Percentiles rank a stretch among this genome's conserved stretches.
Conservation (phyloP, 139 green algal species). For the Closterium sp. region DNA sequence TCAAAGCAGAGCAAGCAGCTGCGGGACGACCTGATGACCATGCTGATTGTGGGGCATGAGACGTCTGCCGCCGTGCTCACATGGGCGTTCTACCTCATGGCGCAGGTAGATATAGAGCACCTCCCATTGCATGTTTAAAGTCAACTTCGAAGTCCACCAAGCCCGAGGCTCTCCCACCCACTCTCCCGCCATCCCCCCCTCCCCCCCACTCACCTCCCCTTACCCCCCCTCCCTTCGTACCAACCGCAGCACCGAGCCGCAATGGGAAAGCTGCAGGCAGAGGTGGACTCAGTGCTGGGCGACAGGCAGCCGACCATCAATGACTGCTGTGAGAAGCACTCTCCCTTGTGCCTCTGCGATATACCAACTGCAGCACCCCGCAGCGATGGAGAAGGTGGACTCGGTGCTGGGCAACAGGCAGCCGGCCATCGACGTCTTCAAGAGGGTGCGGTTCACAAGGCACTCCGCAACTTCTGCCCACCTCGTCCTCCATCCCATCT, state of each 20-base stretch:
- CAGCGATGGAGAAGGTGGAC: slow-evolving; percentile 66
- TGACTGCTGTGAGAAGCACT: slow-evolving; percentile 39
- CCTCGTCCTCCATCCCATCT: not conserved
- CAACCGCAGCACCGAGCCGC: not conserved
- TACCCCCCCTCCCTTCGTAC: no score
- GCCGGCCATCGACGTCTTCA: slow-evolving; percentile 54
- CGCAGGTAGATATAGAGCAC: slow-evolving; percentile 55
- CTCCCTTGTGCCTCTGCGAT: not conserved
- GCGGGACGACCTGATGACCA: slow-evolving; percentile 95
- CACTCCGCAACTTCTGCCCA: no score
- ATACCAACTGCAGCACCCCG: not conserved
- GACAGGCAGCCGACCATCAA: slow-evolving; percentile 60
- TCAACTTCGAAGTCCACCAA: no score
- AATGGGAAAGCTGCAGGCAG: slow-evolving; percentile 47
- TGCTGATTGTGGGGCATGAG: slow-evolving; percentile 96
- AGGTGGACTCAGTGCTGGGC: slow-evolving; percentile 72
- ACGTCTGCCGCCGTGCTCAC: slow-evolving; percentile 94
- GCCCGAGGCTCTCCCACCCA: no score
- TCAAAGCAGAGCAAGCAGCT: slow-evolving; percentile 95
- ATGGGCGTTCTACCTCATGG: slow-evolving; percentile 85
- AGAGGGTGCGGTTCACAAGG: slow-evolving; percentile 49
- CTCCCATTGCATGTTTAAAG: no score
- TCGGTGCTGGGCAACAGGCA: slow-evolving; percentile 64
- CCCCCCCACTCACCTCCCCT: no score
- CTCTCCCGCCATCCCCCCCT: no score